Evolutionary conservation across 192 early-diverging fungal species (phyloP).

Genomic region (Umbelopsis sp.): DNA sequence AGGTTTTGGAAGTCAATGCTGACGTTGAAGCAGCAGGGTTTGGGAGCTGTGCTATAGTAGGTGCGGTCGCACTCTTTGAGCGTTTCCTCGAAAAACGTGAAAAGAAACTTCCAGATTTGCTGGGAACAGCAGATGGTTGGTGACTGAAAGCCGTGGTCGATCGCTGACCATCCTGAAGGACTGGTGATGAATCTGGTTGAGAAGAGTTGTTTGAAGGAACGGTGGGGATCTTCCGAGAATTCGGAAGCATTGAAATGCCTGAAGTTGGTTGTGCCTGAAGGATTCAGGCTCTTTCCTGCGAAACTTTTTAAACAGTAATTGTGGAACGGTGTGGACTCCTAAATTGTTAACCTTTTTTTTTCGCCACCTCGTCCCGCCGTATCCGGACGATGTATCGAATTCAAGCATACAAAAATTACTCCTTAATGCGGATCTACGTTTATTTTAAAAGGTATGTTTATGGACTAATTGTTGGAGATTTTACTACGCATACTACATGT

Average conservation of each 20-base stretch:
- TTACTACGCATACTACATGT: too few species aligned
- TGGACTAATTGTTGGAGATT: too few species aligned
- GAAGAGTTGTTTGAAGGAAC: background rate
- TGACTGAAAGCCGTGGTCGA: background rate
- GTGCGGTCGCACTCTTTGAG: background rate
- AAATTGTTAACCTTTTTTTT: background rate
- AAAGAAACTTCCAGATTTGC: conserved; percentile 7
- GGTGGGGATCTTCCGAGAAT: conserved; percentile 21
- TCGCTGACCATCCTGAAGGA: conserved; percentile 8
- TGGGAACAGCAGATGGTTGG: background rate
- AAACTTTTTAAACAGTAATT: background rate
- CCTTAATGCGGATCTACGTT: too few species aligned
- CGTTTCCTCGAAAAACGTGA: conserved; percentile 10
- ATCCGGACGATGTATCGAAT: background rate
- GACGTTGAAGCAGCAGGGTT: background rate
- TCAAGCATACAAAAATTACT: too few species aligned
- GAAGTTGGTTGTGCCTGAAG: conserved; percentile 16
- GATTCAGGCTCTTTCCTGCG: background rate
- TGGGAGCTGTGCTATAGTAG: background rate
- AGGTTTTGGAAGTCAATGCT: background rate
- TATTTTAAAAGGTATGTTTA: too few species aligned
- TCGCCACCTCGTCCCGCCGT: background rate
- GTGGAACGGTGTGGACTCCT: background rate
- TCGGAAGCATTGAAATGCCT: conserved; percentile 9
- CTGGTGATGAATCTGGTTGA: background rate